Conservation (phyloP, 805 yeast species). For the Candida ulmi region DNA sequence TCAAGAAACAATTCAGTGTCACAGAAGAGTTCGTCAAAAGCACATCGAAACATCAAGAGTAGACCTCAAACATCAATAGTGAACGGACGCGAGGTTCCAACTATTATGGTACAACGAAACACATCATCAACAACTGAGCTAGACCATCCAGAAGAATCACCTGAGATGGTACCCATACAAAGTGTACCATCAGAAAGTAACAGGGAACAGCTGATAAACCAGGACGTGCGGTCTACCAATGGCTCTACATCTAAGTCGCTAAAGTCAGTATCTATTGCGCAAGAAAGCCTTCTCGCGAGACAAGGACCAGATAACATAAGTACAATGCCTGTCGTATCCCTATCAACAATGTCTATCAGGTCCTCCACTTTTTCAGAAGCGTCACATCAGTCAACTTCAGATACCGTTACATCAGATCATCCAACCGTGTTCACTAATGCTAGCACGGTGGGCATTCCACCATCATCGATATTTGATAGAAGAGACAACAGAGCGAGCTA, state of each 20-base stretch:
- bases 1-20: constrained; percentile 1
- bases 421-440: constrained; percentile 50
- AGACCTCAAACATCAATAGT: too few relatives aligned
- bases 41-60: background rate
- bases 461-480: constrained; percentile 61
- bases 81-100: too few relatives aligned
- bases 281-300: constrained; percentile 7
- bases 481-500: constrained; percentile 16
- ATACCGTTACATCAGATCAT: constrained; percentile 28
- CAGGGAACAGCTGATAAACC: background rate
- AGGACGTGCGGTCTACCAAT: background rate
- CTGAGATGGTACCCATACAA: too few relatives aligned
- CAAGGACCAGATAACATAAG: constrained; percentile 25
- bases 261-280: constrained; percentile 4
- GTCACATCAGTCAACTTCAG: constrained; percentile 30
- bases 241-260: background rate
- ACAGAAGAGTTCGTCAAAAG: background rate
- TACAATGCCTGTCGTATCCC: constrained; percentile 27
- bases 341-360: constrained; percentile 29
- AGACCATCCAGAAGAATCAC: too few relatives aligned
- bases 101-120: too few relatives aligned
- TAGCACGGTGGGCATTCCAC: constrained; percentile 65
- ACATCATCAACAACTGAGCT: too few relatives aligned
- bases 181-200: too few relatives aligned
- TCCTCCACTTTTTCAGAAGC: constrained; percentile 33